Base-by-base conservation (phyloP, 169 alveolate species). In the Babesia divergens region DNA sequence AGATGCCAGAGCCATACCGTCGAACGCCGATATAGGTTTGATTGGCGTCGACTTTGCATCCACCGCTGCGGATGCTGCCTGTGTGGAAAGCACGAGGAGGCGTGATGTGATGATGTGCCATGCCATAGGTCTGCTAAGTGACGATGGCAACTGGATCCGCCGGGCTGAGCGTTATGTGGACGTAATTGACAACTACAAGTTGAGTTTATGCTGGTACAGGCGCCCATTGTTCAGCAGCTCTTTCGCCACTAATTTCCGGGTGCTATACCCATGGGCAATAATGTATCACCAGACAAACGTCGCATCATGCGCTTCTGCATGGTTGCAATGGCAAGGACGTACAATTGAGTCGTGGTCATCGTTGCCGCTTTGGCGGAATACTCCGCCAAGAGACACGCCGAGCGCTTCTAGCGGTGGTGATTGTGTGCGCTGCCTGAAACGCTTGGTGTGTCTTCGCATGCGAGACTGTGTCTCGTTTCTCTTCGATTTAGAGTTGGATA, bases 61-160 rank as follows among this genome's bases (percentile, higher is more conserved):
- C n/a, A 56, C 84, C 6, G 88, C 88, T 0, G 88, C 88, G 3
- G 88, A 80, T 34, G 71, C 88, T 11, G 75, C 88, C 44, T 80
- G 88, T 56, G 65, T 80, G 11, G 88, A 80, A 60, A 69, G 69
- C 50, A 70, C 88, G 3, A 38, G 84, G 7, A 44, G 88, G n/a
- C 59, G 70, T n/a, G 84, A 68, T 29, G 70, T 52, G 35, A 49
- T 80, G 49, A 80, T 80, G 88, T 59, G 65, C 14, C 66, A 80
- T 35, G 79, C 70, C 32, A 55, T 80, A 0, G 84, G 88, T 6
- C 8, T 64, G 9, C 47, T 80, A 14, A 65, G 72, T 44, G 69
- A 55, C 55, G 88, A 80, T 20, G 77, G 80, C 32, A 59, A 46
- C 59, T 80, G 88, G 88, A 28, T 80, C 9, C 53, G 47, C 14